Evolutionary conservation across 2,329 filamentous ascomycete species (phyloP), one percentile per base, ranked within the genome.

Genomic region (Penicillium sp.): DNA sequence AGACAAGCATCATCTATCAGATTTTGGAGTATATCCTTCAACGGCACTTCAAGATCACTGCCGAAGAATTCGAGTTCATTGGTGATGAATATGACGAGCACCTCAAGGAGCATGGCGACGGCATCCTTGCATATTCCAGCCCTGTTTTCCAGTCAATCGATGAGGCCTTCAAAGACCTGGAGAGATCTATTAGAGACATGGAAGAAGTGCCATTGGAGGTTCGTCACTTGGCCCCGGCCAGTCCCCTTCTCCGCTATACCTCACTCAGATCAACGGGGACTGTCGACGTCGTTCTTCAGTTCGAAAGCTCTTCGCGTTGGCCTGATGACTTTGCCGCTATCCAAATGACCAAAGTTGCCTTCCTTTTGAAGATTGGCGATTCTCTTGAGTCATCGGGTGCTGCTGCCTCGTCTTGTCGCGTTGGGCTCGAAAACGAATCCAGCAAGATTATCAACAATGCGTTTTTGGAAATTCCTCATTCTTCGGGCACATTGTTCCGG

Each of bases 241-340:
- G 87, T 57, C 73, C 90, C 10, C 82, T 88, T 51, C 79, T 96
- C 7, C 86, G 93, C 38, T 93, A 88, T 60, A 78, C 91, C 1
- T 90, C 76, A 2, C 62, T 74, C 19, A 64, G 61, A 26, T 57
- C 60, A 18, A 57, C 63, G 7, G 59, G 65, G 10, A 87, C 90
- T 0, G 87, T 92, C 61, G 87, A 95, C 61, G 83, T 95, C 30
- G 82, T 91, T 39, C 80, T 99, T 44, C 92, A 93, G 67, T 97
- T 99, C 64, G 94, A 99, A 75, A 90, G 89, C 4, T 97, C 94
- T 7, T 87, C 86, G 42, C 88, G 90, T 62, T 99, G 94, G 94
- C 94, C 94, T 0, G 92, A 97, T 68, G 91, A 95, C 67, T 76
- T 97, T 8, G 84, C 84, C 3, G 92, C 93, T 5, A 96, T 97